These are phyloP conservation scores for Kondoa malvinella DNA, from an alignment of 768 basidiomycete genomes.

Conservation along the genomic window DNA sequence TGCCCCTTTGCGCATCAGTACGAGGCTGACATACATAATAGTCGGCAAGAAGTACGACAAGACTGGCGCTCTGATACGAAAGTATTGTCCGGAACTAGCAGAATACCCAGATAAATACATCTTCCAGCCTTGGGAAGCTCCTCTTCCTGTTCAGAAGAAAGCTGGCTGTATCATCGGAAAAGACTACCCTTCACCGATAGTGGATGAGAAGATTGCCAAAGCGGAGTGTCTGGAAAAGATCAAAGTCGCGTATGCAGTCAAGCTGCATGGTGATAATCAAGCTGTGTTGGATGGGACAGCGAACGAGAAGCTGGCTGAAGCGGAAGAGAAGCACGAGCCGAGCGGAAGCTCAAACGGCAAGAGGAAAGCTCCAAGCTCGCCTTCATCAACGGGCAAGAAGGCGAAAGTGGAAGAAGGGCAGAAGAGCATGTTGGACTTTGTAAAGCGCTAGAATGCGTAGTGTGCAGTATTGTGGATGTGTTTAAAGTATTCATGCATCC, in stretches of 20 bases:
- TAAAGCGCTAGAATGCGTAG: not conserved
- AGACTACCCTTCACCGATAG: constrained; percentile 32
- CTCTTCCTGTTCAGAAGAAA: constrained; percentile 28
- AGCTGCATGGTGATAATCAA: constrained; percentile 29
- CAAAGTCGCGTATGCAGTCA: constrained; percentile 31
- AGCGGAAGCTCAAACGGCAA: not conserved
- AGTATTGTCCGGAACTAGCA: constrained; percentile 34
- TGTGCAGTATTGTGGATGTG: not conserved
- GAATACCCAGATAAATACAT: constrained; percentile 36
- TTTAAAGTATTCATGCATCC: not conserved
- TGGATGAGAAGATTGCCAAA: constrained; percentile 31
- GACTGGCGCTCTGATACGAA: constrained; percentile 30
- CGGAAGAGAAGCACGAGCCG: too few species aligned
- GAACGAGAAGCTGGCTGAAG: not conserved
- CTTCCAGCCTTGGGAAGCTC: constrained; percentile 33
- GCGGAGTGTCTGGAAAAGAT: constrained; percentile 28
- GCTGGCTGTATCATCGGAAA: constrained; percentile 33
- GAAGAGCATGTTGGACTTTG: constrained; percentile 3
- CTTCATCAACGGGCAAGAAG: not conserved
- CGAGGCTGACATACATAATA: too few species aligned
- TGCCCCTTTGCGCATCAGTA: not conserved
- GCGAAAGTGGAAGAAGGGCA: not conserved
- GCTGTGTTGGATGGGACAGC: constrained; percentile 32
- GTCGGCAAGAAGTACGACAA: constrained; percentile 30
- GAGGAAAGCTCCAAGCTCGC: not conserved